phyloP scores from a whole-genome alignment of 116 monocot species.

The Thalassia testudinum region DNA sequence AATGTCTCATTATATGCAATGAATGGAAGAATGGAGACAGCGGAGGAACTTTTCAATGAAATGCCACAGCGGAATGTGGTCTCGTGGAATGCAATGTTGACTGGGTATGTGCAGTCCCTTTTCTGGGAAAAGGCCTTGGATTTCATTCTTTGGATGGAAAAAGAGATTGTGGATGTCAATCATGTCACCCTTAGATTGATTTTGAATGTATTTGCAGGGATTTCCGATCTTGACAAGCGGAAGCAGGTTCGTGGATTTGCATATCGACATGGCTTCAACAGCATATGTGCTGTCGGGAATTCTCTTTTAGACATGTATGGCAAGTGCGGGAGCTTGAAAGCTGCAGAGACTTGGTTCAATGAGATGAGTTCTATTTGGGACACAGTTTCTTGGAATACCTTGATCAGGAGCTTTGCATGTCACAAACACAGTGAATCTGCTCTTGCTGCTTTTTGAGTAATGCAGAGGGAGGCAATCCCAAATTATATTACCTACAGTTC shows the following conservation, averaged over 20 bases:
- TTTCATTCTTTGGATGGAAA: constrained; percentile 35
- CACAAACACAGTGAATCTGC: constrained; percentile 57
- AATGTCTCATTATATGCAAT: constrained; percentile 39
- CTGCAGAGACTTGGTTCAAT: constrained; percentile 29
- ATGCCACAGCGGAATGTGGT: constrained; percentile 51
- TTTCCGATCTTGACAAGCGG: constrained; percentile 42
- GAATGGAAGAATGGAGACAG: constrained; percentile 35
- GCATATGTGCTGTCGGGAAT: constrained; percentile 33
- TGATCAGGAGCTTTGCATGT: constrained; percentile 45
- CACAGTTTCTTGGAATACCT: constrained; percentile 58
- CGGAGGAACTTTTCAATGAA: constrained; percentile 33
- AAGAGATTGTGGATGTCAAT: constrained; percentile 25
- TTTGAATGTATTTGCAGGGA: constrained; percentile 45
- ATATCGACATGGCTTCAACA: constrained; percentile 24
- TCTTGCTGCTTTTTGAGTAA: constrained; percentile 32
- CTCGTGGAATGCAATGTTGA: constrained; percentile 74
- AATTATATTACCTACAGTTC: constrained; percentile 45
- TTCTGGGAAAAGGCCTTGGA: constrained; percentile 45
- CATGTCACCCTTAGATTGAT: constrained; percentile 35
- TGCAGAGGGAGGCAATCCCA: constrained; percentile 41
- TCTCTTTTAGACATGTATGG: constrained; percentile 67
- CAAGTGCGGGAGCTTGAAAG: constrained; percentile 55
- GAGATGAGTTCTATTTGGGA: constrained; percentile 27
- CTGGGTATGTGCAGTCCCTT: constrained; percentile 31
- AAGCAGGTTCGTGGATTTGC: constrained; percentile 59